phyloP scores from a whole-genome alignment of 2,329 filamentous ascomycete species.

The Clarireedia monteithiana region DNA sequence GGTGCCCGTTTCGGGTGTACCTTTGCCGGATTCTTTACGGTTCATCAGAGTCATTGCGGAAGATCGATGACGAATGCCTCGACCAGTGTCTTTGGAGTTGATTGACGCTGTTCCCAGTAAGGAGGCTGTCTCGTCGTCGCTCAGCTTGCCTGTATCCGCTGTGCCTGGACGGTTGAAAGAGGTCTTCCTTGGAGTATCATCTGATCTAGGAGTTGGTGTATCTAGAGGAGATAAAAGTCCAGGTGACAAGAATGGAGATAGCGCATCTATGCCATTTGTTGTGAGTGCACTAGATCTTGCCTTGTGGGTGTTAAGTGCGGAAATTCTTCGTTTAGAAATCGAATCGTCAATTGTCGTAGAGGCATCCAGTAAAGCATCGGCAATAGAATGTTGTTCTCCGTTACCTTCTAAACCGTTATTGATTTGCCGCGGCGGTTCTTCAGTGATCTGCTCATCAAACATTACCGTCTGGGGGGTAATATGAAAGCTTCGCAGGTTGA shows the following conservation, averaged over 20 bases:
- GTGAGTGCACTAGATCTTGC: slow-evolving; percentile 32
- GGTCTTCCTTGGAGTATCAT: slow-evolving; percentile 14
- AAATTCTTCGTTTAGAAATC: slow-evolving; percentile 44
- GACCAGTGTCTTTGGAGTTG: slow-evolving; percentile 29
- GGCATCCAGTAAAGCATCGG: slow-evolving; percentile 85
- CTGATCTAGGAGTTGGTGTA: slow-evolving; percentile 8
- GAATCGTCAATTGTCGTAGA: slow-evolving; percentile 78
- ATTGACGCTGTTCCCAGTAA: slow-evolving; percentile 22
- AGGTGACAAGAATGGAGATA: slow-evolving; percentile 21
- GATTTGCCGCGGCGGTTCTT: slow-evolving; percentile 30
- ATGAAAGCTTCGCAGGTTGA: slow-evolving; percentile 66
- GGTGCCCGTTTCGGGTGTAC: slow-evolving; percentile 56
- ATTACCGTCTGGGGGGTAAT: slow-evolving; percentile 84
- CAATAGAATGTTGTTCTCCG: slow-evolving; percentile 59
- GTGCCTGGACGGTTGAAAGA: slow-evolving; percentile 10
- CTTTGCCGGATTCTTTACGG: slow-evolving; percentile 49
- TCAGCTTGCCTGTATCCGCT: slow-evolving; percentile 15
- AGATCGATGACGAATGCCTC: slow-evolving; percentile 45
- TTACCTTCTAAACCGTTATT: slow-evolving; percentile 31
- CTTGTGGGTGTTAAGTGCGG: slow-evolving; percentile 43
- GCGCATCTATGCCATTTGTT: slow-evolving; percentile 13
- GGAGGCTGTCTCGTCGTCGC: slow-evolving; percentile 28
- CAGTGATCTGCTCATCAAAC: slow-evolving; percentile 67
- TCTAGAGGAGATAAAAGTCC: slow-evolving; percentile 19
- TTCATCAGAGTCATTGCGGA: slow-evolving; percentile 56